Evolutionary conservation across 2,329 filamentous ascomycete genomes (phyloP), one percentile per base, ranked within the genome.

Genomic region (Teratosphaeriaceae sp.): DNA sequence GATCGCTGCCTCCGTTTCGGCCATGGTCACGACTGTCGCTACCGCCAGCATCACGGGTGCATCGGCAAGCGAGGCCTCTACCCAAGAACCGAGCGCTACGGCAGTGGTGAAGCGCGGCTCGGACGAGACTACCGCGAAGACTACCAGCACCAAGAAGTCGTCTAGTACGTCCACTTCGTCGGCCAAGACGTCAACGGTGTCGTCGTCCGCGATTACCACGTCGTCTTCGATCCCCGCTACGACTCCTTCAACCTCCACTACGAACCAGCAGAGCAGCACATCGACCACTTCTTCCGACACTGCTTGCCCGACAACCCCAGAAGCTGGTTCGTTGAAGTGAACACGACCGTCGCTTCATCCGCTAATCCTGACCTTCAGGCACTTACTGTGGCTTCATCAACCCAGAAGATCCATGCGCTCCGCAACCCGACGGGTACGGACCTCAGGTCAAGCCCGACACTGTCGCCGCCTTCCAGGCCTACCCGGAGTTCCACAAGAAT

Each of bases 381-480:
- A 62, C 58, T 7, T 61, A 53, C 50, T 61, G 60, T 37, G 62
- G 63, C 18, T 65, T 65, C 49, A 60, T 64, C 51, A 65, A 65
- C 46, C 63, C 63, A 6, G 51, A 62, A 19, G 63, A 65, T 38
- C 51, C 62, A 36, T 67, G 63, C 47, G 57, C 61, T 18, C 55
- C 61, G 43, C 63, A 66, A 46, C 62, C 63, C 12, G 59, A 64
- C 41, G 60, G 56, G n/a, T 58, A 60, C 38, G 63, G 59, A 9
- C 64, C 64, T 36, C 45, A 50, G 31, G 47, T 46, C 27, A 26
- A 42, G 11, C 53, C 54, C 4, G 50, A 56, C 48, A 57, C 53
- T 22, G 48, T 44, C 18, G 46, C 42, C 34, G 55, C 48, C 46
- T 63, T 57, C 52, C 45, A 46, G 52, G 49, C 37, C 44, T 57